These are phyloP conservation scores for Monilinia laxa DNA, from an alignment of 2,329 filamentous ascomycete species.

Conservation along the genomic window DNA sequence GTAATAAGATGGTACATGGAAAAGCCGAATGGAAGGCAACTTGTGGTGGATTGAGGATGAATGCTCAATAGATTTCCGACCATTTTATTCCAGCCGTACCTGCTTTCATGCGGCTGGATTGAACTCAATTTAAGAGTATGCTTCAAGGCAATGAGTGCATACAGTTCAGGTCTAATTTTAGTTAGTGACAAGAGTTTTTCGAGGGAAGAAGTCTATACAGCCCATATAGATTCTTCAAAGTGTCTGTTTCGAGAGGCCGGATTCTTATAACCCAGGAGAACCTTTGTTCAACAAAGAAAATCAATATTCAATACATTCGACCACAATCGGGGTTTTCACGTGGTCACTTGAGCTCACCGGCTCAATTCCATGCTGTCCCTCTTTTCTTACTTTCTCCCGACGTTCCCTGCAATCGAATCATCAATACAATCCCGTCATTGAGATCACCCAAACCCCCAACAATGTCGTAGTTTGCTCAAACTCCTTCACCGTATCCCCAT, in stretches of 20 bases:
- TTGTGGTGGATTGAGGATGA: too few species aligned
- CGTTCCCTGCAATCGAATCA: neutral
- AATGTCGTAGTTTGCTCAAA: neutral
- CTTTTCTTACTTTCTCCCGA: neutral
- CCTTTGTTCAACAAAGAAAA: neutral
- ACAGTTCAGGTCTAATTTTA: too few species aligned
- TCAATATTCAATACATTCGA: neutral
- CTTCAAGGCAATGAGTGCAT: too few species aligned
- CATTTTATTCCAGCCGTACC: too few species aligned
- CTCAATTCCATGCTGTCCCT: neutral
- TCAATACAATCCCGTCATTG: neutral
- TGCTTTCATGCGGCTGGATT: too few species aligned
- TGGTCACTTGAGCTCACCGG: neutral
- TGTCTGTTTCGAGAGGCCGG: neutral
- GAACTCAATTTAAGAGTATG: too few species aligned
- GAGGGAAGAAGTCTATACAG: neutral
- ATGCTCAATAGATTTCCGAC: too few species aligned
- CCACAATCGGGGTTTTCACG: neutral
- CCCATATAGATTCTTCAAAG: neutral
- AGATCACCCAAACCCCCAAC: neutral
- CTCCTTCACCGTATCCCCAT: neutral
- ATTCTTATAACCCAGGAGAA: neutral
- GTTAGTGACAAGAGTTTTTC: neutral
- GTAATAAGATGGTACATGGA: too few species aligned
- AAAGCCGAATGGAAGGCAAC: too few species aligned